phyloP scores from a whole-genome alignment of 1,284 basidiomycete species.

The Irpex sp. region DNA sequence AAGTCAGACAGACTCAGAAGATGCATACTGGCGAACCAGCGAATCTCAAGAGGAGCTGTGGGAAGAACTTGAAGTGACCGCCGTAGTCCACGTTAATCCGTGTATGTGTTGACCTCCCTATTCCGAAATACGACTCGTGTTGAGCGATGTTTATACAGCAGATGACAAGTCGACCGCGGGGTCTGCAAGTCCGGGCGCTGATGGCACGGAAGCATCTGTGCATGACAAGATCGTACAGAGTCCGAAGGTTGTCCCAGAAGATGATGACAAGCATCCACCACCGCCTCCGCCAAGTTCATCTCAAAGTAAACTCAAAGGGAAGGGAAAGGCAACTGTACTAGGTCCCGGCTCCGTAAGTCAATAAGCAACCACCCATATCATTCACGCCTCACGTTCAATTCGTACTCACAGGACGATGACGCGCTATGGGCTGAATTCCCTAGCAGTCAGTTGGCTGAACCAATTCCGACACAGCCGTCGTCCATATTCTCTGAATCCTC shows the following conservation, averaged over 20 bases:
- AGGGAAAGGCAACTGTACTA: not conserved
- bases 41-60: not conserved
- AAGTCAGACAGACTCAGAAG: not conserved
- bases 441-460: not conserved
- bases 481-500: not conserved
- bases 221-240: not conserved
- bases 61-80: not conserved
- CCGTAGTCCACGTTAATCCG: not conserved
- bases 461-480: not conserved
- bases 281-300: too few species aligned
- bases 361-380: not conserved
- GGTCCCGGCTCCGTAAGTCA: not conserved
- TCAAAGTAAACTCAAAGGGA: not conserved
- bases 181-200: not conserved
- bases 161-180: not conserved
- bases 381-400: not conserved
- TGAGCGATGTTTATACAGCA: not conserved
- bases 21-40: not conserved
- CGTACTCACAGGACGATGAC: not conserved
- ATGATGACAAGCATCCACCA: not conserved
- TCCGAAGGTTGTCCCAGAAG: not conserved
- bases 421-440: not conserved
- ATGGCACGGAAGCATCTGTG: not conserved
- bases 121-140: not conserved
- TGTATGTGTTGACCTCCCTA: not conserved